Conservation (phyloP, 2,329 filamentous ascomycete genomes). For the Aspergillus floridensis region DNA sequence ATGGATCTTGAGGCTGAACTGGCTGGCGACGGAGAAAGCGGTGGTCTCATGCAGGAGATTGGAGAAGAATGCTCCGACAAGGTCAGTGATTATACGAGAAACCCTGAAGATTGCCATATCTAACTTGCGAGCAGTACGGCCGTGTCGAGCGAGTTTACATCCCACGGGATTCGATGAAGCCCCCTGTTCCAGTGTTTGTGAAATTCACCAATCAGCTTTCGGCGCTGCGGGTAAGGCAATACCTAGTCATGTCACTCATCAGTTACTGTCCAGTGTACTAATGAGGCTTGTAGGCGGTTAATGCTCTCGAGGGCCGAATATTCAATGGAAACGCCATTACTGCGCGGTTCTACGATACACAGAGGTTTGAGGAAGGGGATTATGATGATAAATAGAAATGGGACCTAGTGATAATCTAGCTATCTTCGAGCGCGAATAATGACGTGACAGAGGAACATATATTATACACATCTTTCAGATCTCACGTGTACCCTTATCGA, state of each 20-base stretch:
- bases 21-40: conserved; percentile 53
- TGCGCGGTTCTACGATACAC: conserved; percentile 78
- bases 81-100: conserved; percentile 41
- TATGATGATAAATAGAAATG: conserved; percentile 39
- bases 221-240: conserved; percentile 68
- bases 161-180: conserved; percentile 56
- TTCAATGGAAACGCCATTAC: conserved; percentile 84
- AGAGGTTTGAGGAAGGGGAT: conserved; percentile 73
- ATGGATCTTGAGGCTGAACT: conserved; percentile 81
- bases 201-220: conserved; percentile 85
- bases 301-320: conserved; percentile 78
- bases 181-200: conserved; percentile 72
- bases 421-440: not conserved
- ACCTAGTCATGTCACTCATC: not conserved
- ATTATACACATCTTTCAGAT: not conserved
- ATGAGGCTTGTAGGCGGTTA: conserved; percentile 66
- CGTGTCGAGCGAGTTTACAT: conserved; percentile 77
- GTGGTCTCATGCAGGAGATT: conserved; percentile 82
- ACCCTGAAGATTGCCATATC: not conserved
- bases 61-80: conserved; percentile 88
- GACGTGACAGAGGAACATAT: not conserved
- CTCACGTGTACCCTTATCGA: not conserved
- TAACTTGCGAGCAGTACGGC: conserved; percentile 62
- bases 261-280: not conserved
- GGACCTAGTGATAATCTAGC: not conserved